A percentile compares a stretch with the other conserved stretches of the same genome.
These are phyloP conservation scores for Alternaria brassicae DNA, from an alignment of 2,329 filamentous ascomycete species.

Conservation along the genomic window DNA sequence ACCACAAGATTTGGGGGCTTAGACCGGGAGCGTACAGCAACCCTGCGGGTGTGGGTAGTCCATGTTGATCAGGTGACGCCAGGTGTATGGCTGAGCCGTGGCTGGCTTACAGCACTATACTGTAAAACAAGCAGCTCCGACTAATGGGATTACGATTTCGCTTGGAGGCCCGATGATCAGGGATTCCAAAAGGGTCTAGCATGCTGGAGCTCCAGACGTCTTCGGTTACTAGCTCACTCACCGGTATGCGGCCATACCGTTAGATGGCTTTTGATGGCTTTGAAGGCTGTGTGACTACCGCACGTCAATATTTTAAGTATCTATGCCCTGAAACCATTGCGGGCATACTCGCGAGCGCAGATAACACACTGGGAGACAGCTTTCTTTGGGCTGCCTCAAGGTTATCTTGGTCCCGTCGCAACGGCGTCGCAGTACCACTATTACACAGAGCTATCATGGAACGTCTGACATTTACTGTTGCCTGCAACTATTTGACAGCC, in stretches of 20 bases:
- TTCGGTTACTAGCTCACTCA: conserved; percentile 27
- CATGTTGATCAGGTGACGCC: conserved; percentile 33
- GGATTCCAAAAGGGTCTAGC: conserved; percentile 18
- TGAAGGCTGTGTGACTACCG: conserved; percentile 31
- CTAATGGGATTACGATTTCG: conserved; percentile 28
- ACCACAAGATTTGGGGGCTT: conserved; percentile 39
- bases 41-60: conserved; percentile 27
- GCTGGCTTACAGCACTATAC: conserved; percentile 42
- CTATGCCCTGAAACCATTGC: conserved; percentile 27
- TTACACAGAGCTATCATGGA: conserved; percentile 26
- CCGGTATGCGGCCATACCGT: conserved; percentile 37
- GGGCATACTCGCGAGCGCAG: conserved; percentile 33
- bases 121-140: conserved; percentile 22
- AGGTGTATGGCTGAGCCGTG: conserved; percentile 32
- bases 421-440: conserved; percentile 19
- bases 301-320: conserved; percentile 30
- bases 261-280: conserved; percentile 17
- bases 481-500: conserved; percentile 27
- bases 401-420: neutral
- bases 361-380: neutral
- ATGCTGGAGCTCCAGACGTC: conserved; percentile 17
- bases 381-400: neutral
- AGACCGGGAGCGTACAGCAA: conserved; percentile 37
- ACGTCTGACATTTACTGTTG: conserved; percentile 19
- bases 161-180: conserved; percentile 13